Base-by-base conservation (phyloP, 2,329 filamentous ascomycete genomes). In the Pyrenochaeta sp. region DNA sequence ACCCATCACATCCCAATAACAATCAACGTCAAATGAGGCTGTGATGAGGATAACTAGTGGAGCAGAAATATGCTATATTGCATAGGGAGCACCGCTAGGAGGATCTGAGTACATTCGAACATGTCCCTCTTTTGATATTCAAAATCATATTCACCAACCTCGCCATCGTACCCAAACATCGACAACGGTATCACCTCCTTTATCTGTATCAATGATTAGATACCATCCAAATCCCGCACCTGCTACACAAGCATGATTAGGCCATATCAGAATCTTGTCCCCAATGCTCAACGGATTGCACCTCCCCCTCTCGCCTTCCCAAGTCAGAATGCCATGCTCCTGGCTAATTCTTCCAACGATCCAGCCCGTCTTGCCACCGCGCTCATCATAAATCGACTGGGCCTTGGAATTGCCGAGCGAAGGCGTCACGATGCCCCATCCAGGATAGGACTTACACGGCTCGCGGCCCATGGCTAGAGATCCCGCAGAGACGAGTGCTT, bases 181-280 rank as follows among this genome's bases (percentile, higher is more conserved):
- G 32, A 90, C 80, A 55, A 91, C 81, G 63, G 85, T 82, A 18
- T 79, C 78, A 0, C 80, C 82, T 46, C 79, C 75, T 45, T 60
- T 58, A 42, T 82, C 79, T 23, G 85, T 86, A 73, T 94, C 90
- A 1, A 93, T 85, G 30, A 94, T 78, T 17, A 92, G 77, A 75
- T 92, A 95, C 82, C 86, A 91, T 1, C 83, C 86, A 75, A 88
- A 90, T 23, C 85, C 84, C 0, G 87, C 87, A 0, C 89, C 87
- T 1, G 90, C 85, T 62, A 94, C 88, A 71, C 91, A 95, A 31
- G 90, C 86, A 76, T 95, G 91, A 64, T 94, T 94, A 0, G 90
- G 90, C 86, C 88, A 93, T 7, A 94, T 78, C 51, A 86, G 80
- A 21, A 93, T 75, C 66, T 86, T 85, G 67, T 91, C 84, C 0